Evolutionary conservation across 2,329 filamentous ascomycete species (phyloP).

Genomic region (Paraphaeosphaeria sporulosa): DNA sequence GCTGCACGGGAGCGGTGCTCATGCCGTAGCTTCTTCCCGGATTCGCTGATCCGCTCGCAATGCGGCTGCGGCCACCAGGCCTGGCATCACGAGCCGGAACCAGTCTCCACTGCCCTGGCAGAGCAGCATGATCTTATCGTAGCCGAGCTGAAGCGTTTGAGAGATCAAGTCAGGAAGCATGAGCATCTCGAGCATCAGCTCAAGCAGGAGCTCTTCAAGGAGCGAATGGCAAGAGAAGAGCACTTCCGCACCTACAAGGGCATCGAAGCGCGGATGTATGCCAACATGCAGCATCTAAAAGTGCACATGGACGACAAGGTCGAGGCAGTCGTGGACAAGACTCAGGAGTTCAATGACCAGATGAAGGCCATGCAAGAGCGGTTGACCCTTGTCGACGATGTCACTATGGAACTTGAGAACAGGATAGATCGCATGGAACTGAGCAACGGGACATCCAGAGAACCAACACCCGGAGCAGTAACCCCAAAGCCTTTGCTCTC

Average conservation of each 20-base stretch:
- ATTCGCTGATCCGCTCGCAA: conserved; percentile 46
- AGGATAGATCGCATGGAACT: conserved; percentile 47
- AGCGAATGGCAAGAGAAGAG: conserved; percentile 44
- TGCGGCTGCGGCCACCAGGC: conserved; percentile 58
- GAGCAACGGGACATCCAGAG: conserved; percentile 32
- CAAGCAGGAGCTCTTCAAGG: conserved; percentile 47
- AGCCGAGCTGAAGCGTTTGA: conserved; percentile 47
- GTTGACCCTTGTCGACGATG: conserved; percentile 49
- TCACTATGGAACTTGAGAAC: conserved; percentile 50
- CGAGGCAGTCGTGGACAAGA: conserved; percentile 51
- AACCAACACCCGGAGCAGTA: conserved; percentile 38
- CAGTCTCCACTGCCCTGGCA: conserved; percentile 42
- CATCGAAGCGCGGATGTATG: conserved; percentile 46
- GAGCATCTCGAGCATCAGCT: conserved; percentile 46
- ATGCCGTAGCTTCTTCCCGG: conserved; percentile 55
- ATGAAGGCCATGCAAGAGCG: conserved; percentile 48
- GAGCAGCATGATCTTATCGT: conserved; percentile 46
- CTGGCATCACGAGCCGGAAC: conserved; percentile 53
- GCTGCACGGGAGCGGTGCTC: conserved; percentile 49
- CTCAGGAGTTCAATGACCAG: conserved; percentile 47
- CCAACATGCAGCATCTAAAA: conserved; percentile 49
- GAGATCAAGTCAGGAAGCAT: conserved; percentile 42
- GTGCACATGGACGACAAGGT: conserved; percentile 51
- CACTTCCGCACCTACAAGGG: conserved; percentile 42
- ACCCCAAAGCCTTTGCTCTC: conserved; percentile 36